Evolutionary conservation across 2,329 filamentous ascomycete species (phyloP).

Genomic region (Microdochium nivale): DNA sequence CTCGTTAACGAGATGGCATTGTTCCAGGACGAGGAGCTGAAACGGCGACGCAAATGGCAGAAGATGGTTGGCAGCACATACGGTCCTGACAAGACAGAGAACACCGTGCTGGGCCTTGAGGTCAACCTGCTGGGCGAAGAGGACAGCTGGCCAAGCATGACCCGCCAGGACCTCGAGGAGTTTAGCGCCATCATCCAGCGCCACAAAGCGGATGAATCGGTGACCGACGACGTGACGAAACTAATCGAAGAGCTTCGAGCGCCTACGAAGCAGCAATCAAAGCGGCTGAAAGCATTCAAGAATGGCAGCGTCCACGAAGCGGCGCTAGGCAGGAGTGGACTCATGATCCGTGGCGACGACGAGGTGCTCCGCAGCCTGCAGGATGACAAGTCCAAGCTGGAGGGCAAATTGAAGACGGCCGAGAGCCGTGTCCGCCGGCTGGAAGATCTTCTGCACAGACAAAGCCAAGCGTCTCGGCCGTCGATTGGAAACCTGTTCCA

Average conservation of each 20-base stretch:
- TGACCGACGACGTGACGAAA: slow-evolving; percentile 66
- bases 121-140: slow-evolving; percentile 77
- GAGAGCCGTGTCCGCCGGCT: slow-evolving; percentile 85
- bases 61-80: slow-evolving; percentile 74
- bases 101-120: slow-evolving; percentile 67
- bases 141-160: slow-evolving; percentile 69
- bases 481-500: slow-evolving; percentile 46
- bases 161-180: slow-evolving; percentile 65
- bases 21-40: slow-evolving; percentile 87
- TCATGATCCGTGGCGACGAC: slow-evolving; percentile 80
- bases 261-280: slow-evolving; percentile 79
- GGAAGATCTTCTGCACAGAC: slow-evolving; percentile 85
- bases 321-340: slow-evolving; percentile 75
- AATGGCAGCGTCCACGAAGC: slow-evolving; percentile 92
- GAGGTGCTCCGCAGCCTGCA: slow-evolving; percentile 70
- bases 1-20: slow-evolving; percentile 88
- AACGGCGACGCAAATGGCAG: slow-evolving; percentile 82
- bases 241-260: slow-evolving; percentile 70
- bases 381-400: slow-evolving; percentile 69
- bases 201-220: slow-evolving; percentile 54
- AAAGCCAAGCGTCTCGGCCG: slow-evolving; percentile 51
- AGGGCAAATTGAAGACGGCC: slow-evolving; percentile 69
- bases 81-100: slow-evolving; percentile 56
- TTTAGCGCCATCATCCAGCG: slow-evolving; percentile 60
- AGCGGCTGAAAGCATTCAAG: slow-evolving; percentile 87